Evolutionary conservation across 805 yeast genomes (phyloP).

Genomic region (Ogataea nonfermentans): DNA sequence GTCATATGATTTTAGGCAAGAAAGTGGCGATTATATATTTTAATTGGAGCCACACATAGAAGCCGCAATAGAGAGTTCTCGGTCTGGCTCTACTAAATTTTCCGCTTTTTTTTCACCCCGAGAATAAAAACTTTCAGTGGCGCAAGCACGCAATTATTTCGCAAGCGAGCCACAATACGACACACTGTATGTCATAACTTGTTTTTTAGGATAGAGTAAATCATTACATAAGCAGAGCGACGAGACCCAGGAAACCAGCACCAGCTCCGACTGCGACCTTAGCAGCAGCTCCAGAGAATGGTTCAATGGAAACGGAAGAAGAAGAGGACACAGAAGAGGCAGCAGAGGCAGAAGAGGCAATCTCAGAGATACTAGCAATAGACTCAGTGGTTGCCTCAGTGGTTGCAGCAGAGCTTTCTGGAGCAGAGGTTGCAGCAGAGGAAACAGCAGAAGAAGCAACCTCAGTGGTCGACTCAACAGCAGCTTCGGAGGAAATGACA

Average conservation of each 20-base stretch:
- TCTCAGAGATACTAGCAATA: neutral
- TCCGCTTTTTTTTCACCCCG: too few species aligned
- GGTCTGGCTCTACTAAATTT: too few species aligned
- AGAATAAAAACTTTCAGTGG: too few species aligned
- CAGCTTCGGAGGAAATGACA: neutral
- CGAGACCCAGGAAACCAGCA: conserved; percentile 21
- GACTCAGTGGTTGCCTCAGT: conserved; percentile 13
- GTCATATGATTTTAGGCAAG: conserved; percentile 13
- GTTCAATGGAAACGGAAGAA: conserved; percentile 2
- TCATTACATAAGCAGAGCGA: conserved; percentile 21
- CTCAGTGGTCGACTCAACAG: neutral
- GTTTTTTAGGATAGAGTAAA: neutral
- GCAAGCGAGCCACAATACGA: conserved; percentile 5
- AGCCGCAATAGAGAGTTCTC: too few species aligned
- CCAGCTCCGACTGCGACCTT: conserved; percentile 23
- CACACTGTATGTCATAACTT: neutral
- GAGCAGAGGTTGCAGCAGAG: neutral
- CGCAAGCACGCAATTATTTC: too few species aligned
- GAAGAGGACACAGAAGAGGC: conserved; percentile 11
- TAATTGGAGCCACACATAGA: neutral
- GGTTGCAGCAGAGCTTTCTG: conserved; percentile 10
- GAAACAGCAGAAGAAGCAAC: conserved; percentile 3
- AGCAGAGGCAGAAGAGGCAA: conserved; percentile 13
- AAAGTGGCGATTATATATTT: neutral
- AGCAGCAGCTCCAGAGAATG: conserved; percentile 16